Base-by-base conservation (phyloP, 208 protist genomes). In the Leishmania braziliensis region DNA sequence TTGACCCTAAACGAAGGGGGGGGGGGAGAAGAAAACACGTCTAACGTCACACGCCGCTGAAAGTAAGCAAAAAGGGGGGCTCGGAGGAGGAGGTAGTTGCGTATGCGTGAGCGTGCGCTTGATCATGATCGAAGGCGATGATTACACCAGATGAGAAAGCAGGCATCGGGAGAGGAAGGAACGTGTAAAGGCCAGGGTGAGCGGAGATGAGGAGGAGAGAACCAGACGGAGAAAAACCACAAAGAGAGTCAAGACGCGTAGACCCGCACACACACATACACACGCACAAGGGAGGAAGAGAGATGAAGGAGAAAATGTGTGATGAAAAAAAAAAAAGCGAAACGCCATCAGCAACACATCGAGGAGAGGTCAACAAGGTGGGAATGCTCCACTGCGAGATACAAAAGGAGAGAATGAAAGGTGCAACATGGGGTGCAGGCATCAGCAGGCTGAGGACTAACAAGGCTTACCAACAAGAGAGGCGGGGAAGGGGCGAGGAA, bases 231-330 rank as follows among this genome's bases (percentile, higher is more conserved):
- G n/a, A 23, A 56, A 74, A 50, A 23, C 23, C 2, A 50, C 39
- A 72, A 51, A 62, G n/a, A 75, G 5, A 56, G 26, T 29, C 36
- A 43, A 23, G 16, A 66, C 75, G 36, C 56, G 18, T n/a, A 68
- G 54, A 78, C 36, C 6, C 29, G 66, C 77, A 71, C 26, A n/a
- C 29, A 80, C 48, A 75, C 68, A 80, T n/a, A 6, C 8, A 36
- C 26, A 39, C 9, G 23, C 20, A 58, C 18, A 58, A 58, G 18
- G 18, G 16, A 56, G 18, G 16, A 29, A 33, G 23, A 26, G 14
- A 63, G 58, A 26, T 14, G 58, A 63, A 33, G 43, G 43, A 63
- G 23, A 33, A 20, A 9, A 63, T 29, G 26, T 26, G n/a, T n/a
- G 58, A 26, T 23, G 5, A 8, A 39, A 6, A 20, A 66, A 20